Evolutionary conservation across 331 rosid species (phyloP), one percentile per base, ranked within the genome.

Genomic region (Arachis monticola): DNA sequence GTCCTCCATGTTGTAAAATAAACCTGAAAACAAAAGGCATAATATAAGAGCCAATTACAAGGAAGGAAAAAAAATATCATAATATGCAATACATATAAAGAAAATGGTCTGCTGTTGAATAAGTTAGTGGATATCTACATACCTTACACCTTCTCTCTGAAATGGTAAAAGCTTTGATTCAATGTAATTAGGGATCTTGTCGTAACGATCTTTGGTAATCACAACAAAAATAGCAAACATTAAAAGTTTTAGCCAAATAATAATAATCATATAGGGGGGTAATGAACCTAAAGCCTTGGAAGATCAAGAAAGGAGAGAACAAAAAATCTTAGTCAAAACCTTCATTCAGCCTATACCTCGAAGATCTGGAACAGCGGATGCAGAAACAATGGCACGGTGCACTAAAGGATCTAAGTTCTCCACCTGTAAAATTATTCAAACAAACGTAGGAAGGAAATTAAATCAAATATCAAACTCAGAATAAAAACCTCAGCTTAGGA

Each of bases 91-190:
- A 51, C 77, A 67, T 59, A 66, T 22, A 9, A 12, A 51, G 69
- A 79, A 61, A 55, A 31, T 17, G 38, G 59, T 35, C 66, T 40
- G 41, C 8, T 72, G 50, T 48, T 56, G 6, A 53, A 67, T 48
- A 71, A 68, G 77, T 69, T 48, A 38, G 67, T 38, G 79, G 31
- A 63, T 76, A 59, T 70, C 27, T 32, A 58, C 71, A 80, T 93
- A 94, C 99, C 96, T 88, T 73, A 94, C 89, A 74, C 99, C 99
- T 35, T 94, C 97, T 79, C 97, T 85, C 84, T 94, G 99, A 82
- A 94, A 92, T 56, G 88, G 87, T 90, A 94, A 79, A 77, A 94
- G 99, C 87, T 81, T 92, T 73, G 97, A 82, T 86, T 94, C 97
- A 51, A 92, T 64, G 67, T 56, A 57, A 40, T 81, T 85, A 47